Percentiles rank a stretch among this genome's conserved stretches.
phyloP scores from a whole-genome alignment of 1,284 basidiomycete genomes.

The Anthracocystis panici-leucophaei region DNA sequence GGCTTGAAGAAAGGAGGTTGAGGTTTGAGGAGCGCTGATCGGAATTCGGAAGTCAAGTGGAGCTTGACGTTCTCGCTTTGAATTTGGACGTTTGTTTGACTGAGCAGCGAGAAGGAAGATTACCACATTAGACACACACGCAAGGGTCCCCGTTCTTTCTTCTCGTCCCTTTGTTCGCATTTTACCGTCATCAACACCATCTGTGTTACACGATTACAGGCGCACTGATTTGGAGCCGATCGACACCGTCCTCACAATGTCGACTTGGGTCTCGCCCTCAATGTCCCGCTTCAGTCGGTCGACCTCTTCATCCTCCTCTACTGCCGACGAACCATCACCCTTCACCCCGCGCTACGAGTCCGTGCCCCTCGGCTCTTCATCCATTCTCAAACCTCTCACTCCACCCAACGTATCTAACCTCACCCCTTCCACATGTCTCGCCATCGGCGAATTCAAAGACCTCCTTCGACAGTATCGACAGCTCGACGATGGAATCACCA shows the following conservation, averaged over 20 bases:
- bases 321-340: slow-evolving; percentile 7
- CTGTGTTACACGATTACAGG: not conserved
- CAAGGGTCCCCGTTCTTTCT: not conserved
- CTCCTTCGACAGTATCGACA: slow-evolving; percentile 62
- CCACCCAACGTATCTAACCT: slow-evolving; percentile 50
- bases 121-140: slow-evolving; percentile 9
- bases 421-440: slow-evolving; percentile 50
- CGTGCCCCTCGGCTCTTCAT: slow-evolving; percentile 35
- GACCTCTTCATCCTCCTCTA: slow-evolving; percentile 1
- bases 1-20: too few species aligned
- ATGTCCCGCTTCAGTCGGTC: slow-evolving; percentile 33
- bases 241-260: slow-evolving; percentile 15
- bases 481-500: slow-evolving; percentile 64
- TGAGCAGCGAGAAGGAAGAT: slow-evolving; percentile 22
- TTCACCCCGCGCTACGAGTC: slow-evolving; percentile 31
- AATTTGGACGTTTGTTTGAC: slow-evolving; percentile 11
- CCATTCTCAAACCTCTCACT: slow-evolving; percentile 34
- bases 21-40: too few species aligned
- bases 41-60: too few species aligned
- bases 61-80: not conserved
- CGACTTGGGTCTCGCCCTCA: slow-evolving; percentile 43
- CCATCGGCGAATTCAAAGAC: slow-evolving; percentile 59
- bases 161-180: too few species aligned
- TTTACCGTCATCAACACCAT: not conserved
- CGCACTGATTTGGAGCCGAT: not conserved